Evolutionary conservation across 805 yeast genomes (phyloP), one percentile per base, ranked within the genome.

Genomic region (Isabelozyma pseudorhagii): DNA sequence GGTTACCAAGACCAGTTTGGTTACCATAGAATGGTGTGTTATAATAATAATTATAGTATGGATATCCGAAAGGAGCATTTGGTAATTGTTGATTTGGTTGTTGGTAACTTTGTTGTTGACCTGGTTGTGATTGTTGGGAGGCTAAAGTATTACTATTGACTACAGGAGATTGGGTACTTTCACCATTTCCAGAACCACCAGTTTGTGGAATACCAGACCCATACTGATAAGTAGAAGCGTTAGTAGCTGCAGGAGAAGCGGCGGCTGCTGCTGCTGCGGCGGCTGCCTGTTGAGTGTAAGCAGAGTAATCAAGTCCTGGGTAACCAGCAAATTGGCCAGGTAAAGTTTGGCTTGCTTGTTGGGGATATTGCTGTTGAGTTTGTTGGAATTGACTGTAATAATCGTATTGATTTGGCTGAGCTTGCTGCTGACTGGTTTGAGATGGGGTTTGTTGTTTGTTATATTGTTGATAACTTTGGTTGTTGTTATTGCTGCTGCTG

Each of bases 311-410:
- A 43, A 66, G 61, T 28, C 74, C 75, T 44, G 79, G 79, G 62
- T 72, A 75, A 43, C 69, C 73, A 44, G 64, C 77, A 58, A 67
- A 74, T 58, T 70, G 75, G 34, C 70, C 75, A 48, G 78, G 78
- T 40, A 68, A 51, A 46, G 65, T 61, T 53, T 72, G 77, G 38
- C 66, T 66, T 47, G 69, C 68, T 56, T 72, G 77, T 57, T 69
- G 75, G 15, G 71, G 70, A 50, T 69, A 72, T 52, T 72, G 77
- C 49, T 67, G 76, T 54, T 68, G 77, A 60, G 42, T 31, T 54
- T 61, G 67, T 55, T 67, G 67, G 54, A 52, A 69, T 54, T 69
- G 74, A 38, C 55, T 58, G 58, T 67, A 67, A 60, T 65, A 63
- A 50, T 69, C 72, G 48, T 56, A 61, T 31, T 31, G 36, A 31